These are phyloP conservation scores for Batkoa obscura DNA, from an alignment of 371 early-diverging fungal genomes.

Conservation along the genomic window DNA sequence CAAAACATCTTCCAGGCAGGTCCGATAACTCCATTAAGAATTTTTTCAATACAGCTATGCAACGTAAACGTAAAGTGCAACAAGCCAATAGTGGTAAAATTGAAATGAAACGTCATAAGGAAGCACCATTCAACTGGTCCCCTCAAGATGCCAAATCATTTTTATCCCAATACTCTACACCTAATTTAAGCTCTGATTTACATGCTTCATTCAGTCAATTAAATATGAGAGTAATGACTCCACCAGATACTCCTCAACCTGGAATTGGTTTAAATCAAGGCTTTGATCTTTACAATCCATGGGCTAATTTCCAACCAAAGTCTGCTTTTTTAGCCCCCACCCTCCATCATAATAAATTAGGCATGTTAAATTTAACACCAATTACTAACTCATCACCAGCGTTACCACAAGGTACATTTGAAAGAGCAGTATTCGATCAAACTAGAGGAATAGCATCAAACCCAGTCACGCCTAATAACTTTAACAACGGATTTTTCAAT, in stretches of 20 bases:
- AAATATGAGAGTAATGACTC: neutral
- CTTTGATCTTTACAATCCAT: neutral
- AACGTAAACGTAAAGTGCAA: constrained; percentile 14
- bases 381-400: neutral
- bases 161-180: no score
- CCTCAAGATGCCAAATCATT: neutral
- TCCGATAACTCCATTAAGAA: constrained; percentile 19
- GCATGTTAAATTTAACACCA: neutral
- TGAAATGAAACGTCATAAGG: neutral
- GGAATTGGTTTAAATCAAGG: neutral
- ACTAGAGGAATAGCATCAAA: neutral
- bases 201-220: neutral
- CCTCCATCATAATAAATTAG: neutral
- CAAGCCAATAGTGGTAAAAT: neutral
- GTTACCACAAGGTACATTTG: neutral
- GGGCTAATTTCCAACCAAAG: neutral
- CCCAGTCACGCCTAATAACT: no score
- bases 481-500: no score
- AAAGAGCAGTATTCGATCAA: neutral
- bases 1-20: constrained; percentile 17
- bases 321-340: no score
- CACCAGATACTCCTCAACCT: neutral
- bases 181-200: neutral
- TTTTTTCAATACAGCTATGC: constrained; percentile 18
- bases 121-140: neutral